Evolutionary conservation across 208 protist genomes (phyloP).

Genomic region (Trypanosoma lewisi): DNA sequence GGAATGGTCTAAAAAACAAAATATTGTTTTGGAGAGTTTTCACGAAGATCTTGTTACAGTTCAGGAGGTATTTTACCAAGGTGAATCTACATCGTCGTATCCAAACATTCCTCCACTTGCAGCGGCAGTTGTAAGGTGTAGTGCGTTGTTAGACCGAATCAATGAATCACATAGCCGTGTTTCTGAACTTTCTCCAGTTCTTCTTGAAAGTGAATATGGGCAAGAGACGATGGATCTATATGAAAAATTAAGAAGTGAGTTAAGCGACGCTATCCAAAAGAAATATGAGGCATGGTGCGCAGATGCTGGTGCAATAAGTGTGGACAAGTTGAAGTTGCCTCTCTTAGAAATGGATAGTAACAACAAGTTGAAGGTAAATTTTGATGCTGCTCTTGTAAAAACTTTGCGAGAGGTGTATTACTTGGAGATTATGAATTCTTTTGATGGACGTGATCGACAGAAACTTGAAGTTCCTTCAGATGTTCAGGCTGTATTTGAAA

Average conservation of each 20-base stretch:
- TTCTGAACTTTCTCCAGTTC: conserved; percentile 52
- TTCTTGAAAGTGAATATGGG: conserved; percentile 86
- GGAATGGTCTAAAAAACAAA: conserved; percentile 94
- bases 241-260: conserved; percentile 58
- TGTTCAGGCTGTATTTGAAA: conserved; percentile 86
- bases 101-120: conserved; percentile 93
- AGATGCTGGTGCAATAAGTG: conserved; percentile 83
- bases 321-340: conserved; percentile 94
- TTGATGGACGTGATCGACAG: conserved; percentile 50
- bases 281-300: conserved; percentile 90
- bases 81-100: conserved; percentile 74
- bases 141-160: conserved; percentile 94
- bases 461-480: conserved; percentile 83
- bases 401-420: conserved; percentile 97
- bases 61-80: conserved; percentile 92
- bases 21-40: conserved; percentile 75
- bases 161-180: conserved; percentile 87
- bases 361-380: conserved; percentile 91
- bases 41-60: conserved; percentile 86
- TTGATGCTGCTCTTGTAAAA: conserved; percentile 94
- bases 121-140: conserved; percentile 89
- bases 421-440: conserved; percentile 92
- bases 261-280: conserved; percentile 74
- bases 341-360: conserved; percentile 73
- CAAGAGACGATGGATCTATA: conserved; percentile 82